Conservation (phyloP, 139 green algal species). For the Picochlorum sp. region DNA sequence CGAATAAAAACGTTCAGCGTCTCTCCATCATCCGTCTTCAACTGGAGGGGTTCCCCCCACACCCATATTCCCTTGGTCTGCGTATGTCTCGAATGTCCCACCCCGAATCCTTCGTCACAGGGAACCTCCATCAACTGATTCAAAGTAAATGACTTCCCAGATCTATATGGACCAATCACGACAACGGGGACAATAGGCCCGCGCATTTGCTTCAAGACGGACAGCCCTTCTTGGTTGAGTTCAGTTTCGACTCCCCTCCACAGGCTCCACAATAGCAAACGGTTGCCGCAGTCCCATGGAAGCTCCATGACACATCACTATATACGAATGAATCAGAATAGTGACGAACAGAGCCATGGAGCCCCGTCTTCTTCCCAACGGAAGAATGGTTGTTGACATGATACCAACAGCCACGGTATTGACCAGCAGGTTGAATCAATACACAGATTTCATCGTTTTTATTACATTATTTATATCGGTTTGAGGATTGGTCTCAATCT, state of each 20-base stretch:
- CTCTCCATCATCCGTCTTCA: conserved; percentile 16
- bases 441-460: too few relatives aligned
- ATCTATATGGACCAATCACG: conserved; percentile 86
- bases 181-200: conserved; percentile 56
- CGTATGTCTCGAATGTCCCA: conserved; percentile 82
- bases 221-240: conserved; percentile 57
- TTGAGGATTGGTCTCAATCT: too few relatives aligned
- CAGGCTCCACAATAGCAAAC: conserved; percentile 56
- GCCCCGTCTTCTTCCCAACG: not conserved
- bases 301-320: not conserved
- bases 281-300: not conserved
- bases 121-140: conserved; percentile 82
- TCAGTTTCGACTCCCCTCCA: conserved; percentile 56
- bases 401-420: not conserved
- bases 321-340: not conserved
- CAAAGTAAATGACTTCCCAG: conserved; percentile 83
- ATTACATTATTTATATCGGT: too few relatives aligned
- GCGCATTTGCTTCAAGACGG: conserved; percentile 43
- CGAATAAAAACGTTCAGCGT: conserved; percentile 50
- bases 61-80: conserved; percentile 93
- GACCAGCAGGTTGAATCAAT: not conserved
- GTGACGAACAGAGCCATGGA: not conserved
- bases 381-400: not conserved
- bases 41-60: conserved; percentile 61
- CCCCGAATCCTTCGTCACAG: conserved; percentile 83